Conservation (phyloP, 2,329 filamentous ascomycete genomes). For the Colletotrichum limetticola region DNA sequence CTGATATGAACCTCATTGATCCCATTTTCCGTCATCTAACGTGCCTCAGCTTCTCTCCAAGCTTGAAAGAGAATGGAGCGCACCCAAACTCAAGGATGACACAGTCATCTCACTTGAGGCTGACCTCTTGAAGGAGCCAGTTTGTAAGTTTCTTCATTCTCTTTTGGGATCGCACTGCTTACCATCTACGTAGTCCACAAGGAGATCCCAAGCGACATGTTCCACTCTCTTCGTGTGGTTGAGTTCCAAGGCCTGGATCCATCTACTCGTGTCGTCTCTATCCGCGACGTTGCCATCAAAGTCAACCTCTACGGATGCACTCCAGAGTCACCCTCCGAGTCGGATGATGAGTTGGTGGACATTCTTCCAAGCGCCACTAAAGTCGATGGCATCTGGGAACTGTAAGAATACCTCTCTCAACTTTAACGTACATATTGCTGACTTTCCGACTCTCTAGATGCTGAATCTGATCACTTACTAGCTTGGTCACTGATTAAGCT, state of each 20-base stretch:
- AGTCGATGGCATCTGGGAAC: constrained; percentile 25
- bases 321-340: background rate
- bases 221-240: constrained; percentile 29
- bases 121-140: constrained; percentile 12
- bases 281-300: constrained; percentile 27
- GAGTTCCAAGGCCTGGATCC: constrained; percentile 31
- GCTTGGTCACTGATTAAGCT: background rate
- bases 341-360: background rate
- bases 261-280: background rate
- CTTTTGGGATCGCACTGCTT: background rate
- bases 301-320: constrained; percentile 22
- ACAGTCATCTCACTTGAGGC: constrained; percentile 23
- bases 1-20: background rate
- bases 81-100: constrained; percentile 21
- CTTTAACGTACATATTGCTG: background rate
- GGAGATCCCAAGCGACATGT: constrained; percentile 17
- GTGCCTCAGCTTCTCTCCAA: constrained; percentile 2
- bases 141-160: background rate
- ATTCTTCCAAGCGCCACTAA: constrained; percentile 8
- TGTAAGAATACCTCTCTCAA: background rate
- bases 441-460: background rate
- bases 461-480: background rate
- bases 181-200: constrained; percentile 1
- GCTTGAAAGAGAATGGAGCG: constrained; percentile 20
- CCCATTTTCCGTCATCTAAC: background rate